Evolutionary conservation across 2,329 filamentous ascomycete genomes (phyloP).

Genomic region (Beauveria australis): DNA sequence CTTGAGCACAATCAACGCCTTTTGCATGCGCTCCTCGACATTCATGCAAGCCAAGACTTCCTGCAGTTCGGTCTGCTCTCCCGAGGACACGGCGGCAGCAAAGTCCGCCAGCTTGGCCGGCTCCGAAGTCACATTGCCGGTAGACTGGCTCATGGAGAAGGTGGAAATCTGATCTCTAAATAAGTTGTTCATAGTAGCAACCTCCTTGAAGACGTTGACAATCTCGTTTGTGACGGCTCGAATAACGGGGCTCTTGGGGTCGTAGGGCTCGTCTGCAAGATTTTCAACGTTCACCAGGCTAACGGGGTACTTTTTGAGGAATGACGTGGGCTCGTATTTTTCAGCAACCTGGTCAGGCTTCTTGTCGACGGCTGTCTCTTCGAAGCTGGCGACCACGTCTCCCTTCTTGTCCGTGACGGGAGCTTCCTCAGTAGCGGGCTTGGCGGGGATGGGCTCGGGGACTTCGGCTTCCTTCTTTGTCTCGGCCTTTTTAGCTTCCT

Average conservation of each 20-base stretch:
- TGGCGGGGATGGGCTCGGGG: conserved; percentile 52
- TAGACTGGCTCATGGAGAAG: conserved; percentile 90
- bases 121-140: conserved; percentile 90
- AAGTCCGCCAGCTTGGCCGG: conserved; percentile 95
- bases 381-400: conserved; percentile 94
- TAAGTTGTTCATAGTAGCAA: conserved; percentile 84
- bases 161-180: conserved; percentile 97
- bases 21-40: conserved; percentile 85
- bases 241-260: conserved; percentile 82
- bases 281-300: conserved; percentile 96
- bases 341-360: conserved; percentile 42
- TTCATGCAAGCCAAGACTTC: conserved; percentile 84
- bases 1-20: conserved; percentile 85
- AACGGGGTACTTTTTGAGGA: conserved; percentile 84
- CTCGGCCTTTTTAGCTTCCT: conserved; percentile 37
- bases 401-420: conserved; percentile 62
- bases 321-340: conserved; percentile 79
- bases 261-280: conserved; percentile 76
- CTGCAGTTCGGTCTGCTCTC: conserved; percentile 85
- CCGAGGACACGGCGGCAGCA: conserved; percentile 90
- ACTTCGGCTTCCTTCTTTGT: conserved; percentile 38
- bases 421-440: conserved; percentile 43
- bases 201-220: conserved; percentile 97
- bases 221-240: conserved; percentile 94
- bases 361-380: conserved; percentile 64